These are phyloP conservation scores for Mycena latifolia DNA, from an alignment of 768 basidiomycete genomes.

Conservation along the genomic window DNA sequence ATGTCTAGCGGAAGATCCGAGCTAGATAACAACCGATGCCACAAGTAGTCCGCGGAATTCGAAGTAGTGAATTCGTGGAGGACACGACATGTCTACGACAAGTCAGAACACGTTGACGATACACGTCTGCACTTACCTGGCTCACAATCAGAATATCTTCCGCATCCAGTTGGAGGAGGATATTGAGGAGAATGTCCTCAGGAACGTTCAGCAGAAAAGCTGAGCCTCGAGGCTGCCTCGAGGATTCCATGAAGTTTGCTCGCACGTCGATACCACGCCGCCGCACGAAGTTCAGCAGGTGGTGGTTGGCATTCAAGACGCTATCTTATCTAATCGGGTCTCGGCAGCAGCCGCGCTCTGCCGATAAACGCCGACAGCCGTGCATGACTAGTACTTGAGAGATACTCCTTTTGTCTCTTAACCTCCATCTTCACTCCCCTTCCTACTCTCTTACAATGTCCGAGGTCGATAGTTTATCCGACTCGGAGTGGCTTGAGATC, in stretches of 20 bases:
- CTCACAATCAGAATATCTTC: slow-evolving; percentile 60
- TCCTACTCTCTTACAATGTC: slow-evolving; percentile 57
- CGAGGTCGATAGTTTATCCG: slow-evolving; percentile 76
- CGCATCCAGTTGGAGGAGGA: slow-evolving; percentile 48
- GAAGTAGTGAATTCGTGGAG: slow-evolving; percentile 59
- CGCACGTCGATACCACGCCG: no score
- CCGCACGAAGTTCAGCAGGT: no score
- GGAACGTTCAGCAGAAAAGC: slow-evolving; percentile 49
- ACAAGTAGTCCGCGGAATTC: slow-evolving; percentile 58
- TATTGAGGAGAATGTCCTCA: slow-evolving; percentile 55
- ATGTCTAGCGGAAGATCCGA: slow-evolving; percentile 63
- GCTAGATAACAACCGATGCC: slow-evolving; percentile 59
- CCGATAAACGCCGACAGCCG: not conserved
- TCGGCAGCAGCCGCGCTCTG: no score
- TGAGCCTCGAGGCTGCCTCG: not conserved
- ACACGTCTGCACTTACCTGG: slow-evolving; percentile 50
- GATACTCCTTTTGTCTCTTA: not conserved
- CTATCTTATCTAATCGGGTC: not conserved
- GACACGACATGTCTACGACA: slow-evolving; percentile 66
- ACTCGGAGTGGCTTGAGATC: slow-evolving; percentile 90
- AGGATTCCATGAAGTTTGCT: no score
- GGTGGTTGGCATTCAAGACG: no score
- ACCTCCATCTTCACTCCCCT: not conserved
- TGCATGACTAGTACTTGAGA: not conserved
- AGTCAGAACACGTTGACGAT: slow-evolving; percentile 13